Conservation (phyloP, 148 eudicot genomes). For the Rhododendron griersonianum region DNA sequence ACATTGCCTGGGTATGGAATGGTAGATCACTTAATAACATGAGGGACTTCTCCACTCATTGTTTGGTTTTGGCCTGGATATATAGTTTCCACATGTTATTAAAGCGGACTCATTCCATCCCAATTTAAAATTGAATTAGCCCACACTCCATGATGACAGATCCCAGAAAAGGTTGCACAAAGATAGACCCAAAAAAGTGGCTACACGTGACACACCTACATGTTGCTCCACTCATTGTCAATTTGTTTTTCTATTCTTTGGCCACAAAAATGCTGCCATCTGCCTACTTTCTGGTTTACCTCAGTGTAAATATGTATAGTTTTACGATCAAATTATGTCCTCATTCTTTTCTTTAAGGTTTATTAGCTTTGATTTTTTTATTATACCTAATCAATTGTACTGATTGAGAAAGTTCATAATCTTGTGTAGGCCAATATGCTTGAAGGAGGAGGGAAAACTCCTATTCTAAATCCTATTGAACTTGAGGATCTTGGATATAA, state of each 20-base stretch:
- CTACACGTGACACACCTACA: neutral
- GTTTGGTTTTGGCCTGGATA: neutral
- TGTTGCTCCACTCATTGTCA: neutral
- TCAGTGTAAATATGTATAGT: neutral
- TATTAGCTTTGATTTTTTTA: neutral
- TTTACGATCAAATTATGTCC: neutral
- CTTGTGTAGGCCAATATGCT: constrained; percentile 85
- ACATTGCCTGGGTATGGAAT: neutral
- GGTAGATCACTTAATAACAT: neutral
- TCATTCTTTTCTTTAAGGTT: neutral
- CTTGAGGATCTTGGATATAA: constrained; percentile 85
- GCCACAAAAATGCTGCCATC: neutral
- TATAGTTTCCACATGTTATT: neutral
- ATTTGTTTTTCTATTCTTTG: neutral
- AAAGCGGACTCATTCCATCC: too few species aligned
- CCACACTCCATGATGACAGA: neutral
- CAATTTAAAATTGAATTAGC: neutral
- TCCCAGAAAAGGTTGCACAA: too few species aligned
- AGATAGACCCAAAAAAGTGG: neutral
- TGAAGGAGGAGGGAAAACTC: constrained; percentile 98
- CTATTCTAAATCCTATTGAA: constrained; percentile 81
- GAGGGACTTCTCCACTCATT: neutral
- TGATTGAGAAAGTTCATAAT: neutral
- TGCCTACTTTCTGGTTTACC: neutral
- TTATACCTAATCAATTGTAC: neutral